Evolutionary conservation across 495 filamentous ascomycete genomes (phyloP).

Genomic region (Hypoxylon subgilvum): DNA sequence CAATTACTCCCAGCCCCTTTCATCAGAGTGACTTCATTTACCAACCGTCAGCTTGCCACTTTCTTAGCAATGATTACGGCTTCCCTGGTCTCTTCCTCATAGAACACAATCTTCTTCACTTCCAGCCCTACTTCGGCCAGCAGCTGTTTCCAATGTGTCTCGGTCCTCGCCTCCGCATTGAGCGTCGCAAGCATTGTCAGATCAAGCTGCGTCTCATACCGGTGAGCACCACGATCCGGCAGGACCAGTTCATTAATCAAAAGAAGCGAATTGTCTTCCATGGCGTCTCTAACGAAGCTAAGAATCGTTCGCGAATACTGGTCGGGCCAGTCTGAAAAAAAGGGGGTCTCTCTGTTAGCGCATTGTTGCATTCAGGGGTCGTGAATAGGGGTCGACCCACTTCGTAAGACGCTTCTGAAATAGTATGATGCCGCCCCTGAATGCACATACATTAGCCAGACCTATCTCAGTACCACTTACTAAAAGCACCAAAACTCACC

Average conservation of each 20-base stretch:
- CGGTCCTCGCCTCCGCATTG: constrained; percentile 48
- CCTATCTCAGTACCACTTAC: too few relatives aligned
- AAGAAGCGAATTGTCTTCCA: constrained; percentile 48
- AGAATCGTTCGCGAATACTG: constrained; percentile 47
- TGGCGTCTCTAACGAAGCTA: constrained; percentile 43
- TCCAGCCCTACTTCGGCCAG: constrained; percentile 46
- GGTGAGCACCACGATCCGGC: constrained; percentile 40
- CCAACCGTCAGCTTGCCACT: neutral
- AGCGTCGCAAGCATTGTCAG: constrained; percentile 50
- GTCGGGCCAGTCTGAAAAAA: constrained; percentile 50
- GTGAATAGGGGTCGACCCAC: neutral
- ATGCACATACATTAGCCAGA: constrained; percentile 1
- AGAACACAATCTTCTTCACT: constrained; percentile 27
- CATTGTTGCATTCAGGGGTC: neutral
- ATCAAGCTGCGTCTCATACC: constrained; percentile 42
- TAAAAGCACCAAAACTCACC: too few relatives aligned
- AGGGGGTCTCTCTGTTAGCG: constrained; percentile 17
- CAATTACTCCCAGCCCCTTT: neutral
- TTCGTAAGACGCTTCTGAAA: constrained; percentile 42
- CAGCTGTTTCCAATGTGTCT: constrained; percentile 50
- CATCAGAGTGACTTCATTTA: neutral
- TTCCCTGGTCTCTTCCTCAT: constrained; percentile 28
- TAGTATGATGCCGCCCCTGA: constrained; percentile 48
- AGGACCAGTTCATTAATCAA: constrained; percentile 56
- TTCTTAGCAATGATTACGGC: constrained; percentile 32